Percentiles rank a stretch among this genome's conserved stretches.
phyloP scores from a whole-genome alignment of 768 basidiomycete species.

The Sporobolomyces phaffii region DNA sequence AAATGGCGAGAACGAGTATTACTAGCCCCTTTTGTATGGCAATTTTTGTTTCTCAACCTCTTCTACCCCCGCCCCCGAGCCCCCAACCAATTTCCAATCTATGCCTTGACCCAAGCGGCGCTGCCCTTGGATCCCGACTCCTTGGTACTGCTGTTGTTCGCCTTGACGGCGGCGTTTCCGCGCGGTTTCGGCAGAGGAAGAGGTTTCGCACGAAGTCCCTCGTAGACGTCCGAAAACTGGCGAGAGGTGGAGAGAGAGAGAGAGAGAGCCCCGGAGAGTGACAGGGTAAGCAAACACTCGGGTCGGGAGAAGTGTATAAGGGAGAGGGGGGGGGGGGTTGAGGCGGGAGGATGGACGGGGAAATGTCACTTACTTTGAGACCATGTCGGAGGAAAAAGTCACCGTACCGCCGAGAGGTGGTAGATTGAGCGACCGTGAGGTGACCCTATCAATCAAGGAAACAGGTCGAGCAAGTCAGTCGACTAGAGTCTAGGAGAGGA shows the following conservation, averaged over 20 bases:
- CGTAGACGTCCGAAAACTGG: slow-evolving; percentile 33
- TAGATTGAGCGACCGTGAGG: slow-evolving; percentile 93
- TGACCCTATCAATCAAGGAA: slow-evolving; percentile 66
- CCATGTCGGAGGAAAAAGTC: slow-evolving; percentile 83
- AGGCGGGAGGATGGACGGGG: neutral
- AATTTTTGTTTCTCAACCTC: too few relatives aligned
- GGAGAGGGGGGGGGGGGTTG: neutral
- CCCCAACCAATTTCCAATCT: neutral
- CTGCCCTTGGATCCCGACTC: neutral
- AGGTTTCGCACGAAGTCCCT: slow-evolving; percentile 30
- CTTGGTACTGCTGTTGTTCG: neutral
- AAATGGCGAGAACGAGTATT: too few relatives aligned
- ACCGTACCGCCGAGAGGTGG: slow-evolving; percentile 83
- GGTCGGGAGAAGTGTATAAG: too few relatives aligned
- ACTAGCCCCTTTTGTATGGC: too few relatives aligned
- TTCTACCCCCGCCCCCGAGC: too few relatives aligned
- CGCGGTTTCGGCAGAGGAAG: slow-evolving; percentile 33
- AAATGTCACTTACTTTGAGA: neutral
- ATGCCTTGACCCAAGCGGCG: slow-evolving; percentile 9
- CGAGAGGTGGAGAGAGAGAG: neutral
- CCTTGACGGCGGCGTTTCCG: neutral
- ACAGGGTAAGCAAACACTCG: too few relatives aligned
- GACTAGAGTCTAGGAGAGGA: too few relatives aligned
- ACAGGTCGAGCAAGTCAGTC: too few relatives aligned
- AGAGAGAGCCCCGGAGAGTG: too few relatives aligned